phyloP scores from a whole-genome alignment of 768 basidiomycete genomes.

The Phlegmacium glaucopus region DNA sequence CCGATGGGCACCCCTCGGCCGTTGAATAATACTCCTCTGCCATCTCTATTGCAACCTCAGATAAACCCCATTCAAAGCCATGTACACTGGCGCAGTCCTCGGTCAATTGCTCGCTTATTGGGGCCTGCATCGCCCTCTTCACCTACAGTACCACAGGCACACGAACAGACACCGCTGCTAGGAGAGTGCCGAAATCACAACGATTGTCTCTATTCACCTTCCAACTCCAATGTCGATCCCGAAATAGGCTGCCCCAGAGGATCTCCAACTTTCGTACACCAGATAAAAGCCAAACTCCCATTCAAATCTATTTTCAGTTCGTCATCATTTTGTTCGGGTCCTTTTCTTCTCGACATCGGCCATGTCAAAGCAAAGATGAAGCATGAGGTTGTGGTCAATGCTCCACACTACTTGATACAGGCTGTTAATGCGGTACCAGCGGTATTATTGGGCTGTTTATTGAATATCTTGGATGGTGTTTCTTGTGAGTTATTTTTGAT shows the following conservation, averaged over 20 bases:
- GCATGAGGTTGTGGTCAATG: constrained; percentile 1
- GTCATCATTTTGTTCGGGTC: neutral
- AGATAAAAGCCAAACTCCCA: too few species aligned
- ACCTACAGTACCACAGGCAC: neutral
- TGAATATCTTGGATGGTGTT: constrained; percentile 93
- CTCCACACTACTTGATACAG: constrained; percentile 21
- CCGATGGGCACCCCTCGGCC: constrained; percentile 21
- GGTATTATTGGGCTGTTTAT: constrained; percentile 75
- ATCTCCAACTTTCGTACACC: too few species aligned
- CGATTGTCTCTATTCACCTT: too few species aligned
- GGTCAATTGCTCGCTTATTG: constrained; percentile 14
- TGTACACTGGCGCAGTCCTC: constrained; percentile 25
- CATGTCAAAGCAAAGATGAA: constrained; percentile 1
- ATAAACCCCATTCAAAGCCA: constrained; percentile 9
- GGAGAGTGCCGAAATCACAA: too few species aligned
- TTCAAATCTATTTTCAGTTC: neutral
- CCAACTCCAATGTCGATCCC: too few species aligned
- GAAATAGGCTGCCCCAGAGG: too few species aligned
- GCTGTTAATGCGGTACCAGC: constrained; percentile 65
- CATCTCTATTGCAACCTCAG: neutral
- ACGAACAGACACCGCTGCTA: neutral
- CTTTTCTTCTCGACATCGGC: constrained; percentile 2
- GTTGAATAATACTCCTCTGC: constrained; percentile 2
- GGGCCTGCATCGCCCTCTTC: constrained; percentile 4
- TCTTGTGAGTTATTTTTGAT: constrained; percentile 56